A percentile compares a stretch with the other conserved stretches of the same genome.
Conservation (phyloP, 1,284 basidiomycete species). For the Boletellus sp. region DNA sequence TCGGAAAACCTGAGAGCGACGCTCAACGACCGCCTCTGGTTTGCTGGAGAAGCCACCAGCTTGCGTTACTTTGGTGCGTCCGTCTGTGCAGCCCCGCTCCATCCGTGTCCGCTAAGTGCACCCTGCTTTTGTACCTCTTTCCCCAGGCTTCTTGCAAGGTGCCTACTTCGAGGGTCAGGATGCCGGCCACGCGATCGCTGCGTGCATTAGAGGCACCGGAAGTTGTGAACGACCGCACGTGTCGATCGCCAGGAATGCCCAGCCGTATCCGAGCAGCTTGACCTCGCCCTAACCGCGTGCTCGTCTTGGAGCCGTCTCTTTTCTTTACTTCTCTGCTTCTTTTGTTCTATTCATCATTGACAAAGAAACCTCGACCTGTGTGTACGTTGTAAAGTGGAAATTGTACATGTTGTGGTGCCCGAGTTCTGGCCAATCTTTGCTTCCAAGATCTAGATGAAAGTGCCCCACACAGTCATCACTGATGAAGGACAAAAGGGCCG, state of each 20-base stretch:
- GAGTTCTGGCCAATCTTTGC: too few relatives aligned
- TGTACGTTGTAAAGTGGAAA: too few relatives aligned
- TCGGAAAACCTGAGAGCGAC: slow-evolving; percentile 56
- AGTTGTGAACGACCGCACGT: slow-evolving; percentile 32
- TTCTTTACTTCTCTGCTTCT: too few relatives aligned
- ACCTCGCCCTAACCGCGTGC: slow-evolving; percentile 1
- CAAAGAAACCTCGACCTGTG: too few relatives aligned
- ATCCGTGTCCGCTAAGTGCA: not conserved
- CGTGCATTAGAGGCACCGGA: slow-evolving; percentile 29
- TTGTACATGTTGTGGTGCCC: too few relatives aligned
- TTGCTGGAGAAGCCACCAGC: slow-evolving; percentile 63
- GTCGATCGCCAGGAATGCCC: slow-evolving; percentile 24
- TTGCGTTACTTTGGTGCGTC: slow-evolving; percentile 54
- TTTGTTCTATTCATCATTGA: too few relatives aligned
- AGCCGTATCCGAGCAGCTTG: slow-evolving; percentile 20
- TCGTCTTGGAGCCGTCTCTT: too few relatives aligned
- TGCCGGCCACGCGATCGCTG: slow-evolving; percentile 34
- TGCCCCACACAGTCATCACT: too few relatives aligned
- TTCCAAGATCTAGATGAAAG: too few relatives aligned
- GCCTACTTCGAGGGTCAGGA: slow-evolving; percentile 44
- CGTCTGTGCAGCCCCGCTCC: not conserved
- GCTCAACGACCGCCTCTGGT: slow-evolving; percentile 52
- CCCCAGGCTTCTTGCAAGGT: slow-evolving; percentile 42
- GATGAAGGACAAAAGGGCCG: too few relatives aligned
- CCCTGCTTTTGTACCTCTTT: not conserved